Percentiles rank a stretch among this genome's conserved stretches.
These are phyloP conservation scores for Cyberlindnera sargentensis DNA, from an alignment of 805 yeast species.

Conservation along the genomic window DNA sequence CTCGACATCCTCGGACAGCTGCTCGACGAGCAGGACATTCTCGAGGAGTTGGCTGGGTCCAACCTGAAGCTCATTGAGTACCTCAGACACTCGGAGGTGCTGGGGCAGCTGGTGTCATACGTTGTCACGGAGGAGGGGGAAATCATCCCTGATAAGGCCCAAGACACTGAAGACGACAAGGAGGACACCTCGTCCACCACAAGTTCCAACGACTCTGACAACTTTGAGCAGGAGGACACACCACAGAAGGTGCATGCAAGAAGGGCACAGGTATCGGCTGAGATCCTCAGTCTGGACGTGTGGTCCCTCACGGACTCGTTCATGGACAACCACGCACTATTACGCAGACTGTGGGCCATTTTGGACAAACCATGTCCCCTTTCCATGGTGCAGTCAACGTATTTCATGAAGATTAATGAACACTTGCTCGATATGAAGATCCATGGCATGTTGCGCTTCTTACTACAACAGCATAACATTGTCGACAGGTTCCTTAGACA, in stretches of 20 bases:
- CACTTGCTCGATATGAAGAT: conserved; percentile 84
- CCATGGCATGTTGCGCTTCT: conserved; percentile 66
- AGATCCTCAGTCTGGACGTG: conserved; percentile 82
- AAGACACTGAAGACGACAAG: conserved; percentile 19
- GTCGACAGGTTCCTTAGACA: conserved; percentile 80
- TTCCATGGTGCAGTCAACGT: conserved; percentile 73
- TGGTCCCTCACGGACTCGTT: conserved; percentile 92
- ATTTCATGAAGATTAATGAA: conserved; percentile 87
- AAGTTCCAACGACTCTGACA: conserved; percentile 26
- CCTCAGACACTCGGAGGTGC: conserved; percentile 69
- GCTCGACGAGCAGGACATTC: conserved; percentile 66
- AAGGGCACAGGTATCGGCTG: conserved; percentile 72
- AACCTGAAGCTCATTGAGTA: conserved; percentile 73
- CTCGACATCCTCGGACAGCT: conserved; percentile 44
- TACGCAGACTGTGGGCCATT: conserved; percentile 73
- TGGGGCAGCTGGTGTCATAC: conserved; percentile 61
- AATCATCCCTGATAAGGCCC: background rate
- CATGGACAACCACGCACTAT: conserved; percentile 60
- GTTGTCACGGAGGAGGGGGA: conserved; percentile 31
- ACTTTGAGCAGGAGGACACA: conserved; percentile 26
- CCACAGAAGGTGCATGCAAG: conserved; percentile 31
- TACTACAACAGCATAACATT: conserved; percentile 58
- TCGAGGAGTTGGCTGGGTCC: conserved; percentile 66
- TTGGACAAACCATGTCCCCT: conserved; percentile 62
- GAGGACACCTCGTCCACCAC: conserved; percentile 20